Evolutionary conservation across 495 filamentous ascomycete genomes (phyloP), one percentile per base, ranked within the genome.

Genomic region (Thermochaetoides thermophila): DNA sequence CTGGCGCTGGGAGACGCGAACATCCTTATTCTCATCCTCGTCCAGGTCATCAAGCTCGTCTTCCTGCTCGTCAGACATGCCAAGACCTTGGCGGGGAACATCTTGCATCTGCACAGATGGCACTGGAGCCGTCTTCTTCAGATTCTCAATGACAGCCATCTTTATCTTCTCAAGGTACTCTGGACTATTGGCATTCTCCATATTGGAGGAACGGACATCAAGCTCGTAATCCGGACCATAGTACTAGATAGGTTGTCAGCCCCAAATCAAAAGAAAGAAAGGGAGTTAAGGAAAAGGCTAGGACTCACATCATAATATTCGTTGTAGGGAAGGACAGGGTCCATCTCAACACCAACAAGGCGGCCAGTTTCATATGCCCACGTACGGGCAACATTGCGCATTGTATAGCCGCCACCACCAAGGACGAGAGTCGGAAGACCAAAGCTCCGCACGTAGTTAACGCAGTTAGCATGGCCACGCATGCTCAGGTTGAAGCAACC

Each of bases 401-500:
- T 99, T 6, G 91, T 99, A 54, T 99, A 99, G 14, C 89, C 89
- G 45, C 89, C 89, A 22, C 89, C 89, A 22, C 89, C 89, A 8
- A 99, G 68, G 6, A 99, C 81, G 31, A 99, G 64, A 8, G 84
- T 87, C 0, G 91, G 89, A 31, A 93, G 64, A 36, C 78, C 76
- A 61, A 95, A 99, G 48, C 73, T 78, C 58, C 92, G 92, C 23
- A 99, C 83, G 44, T 77, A 99, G 35, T 80, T 82, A 25, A 99
- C 89, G 49, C 89, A 99, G 59, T 96, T 99, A 25, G 91, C 89
- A 42, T 99, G 89, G 4, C 89, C 89, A 29, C 74, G 68, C 89
- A 99, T 96, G 53, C 84, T 95, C 12, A 99, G 66, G 48, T 99
- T 99, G 58, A 99, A 99, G 57, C 89, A 96, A 20, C 89, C 89